A percentile compares a stretch with the other conserved stretches of the same genome.
These are phyloP conservation scores for Blastobotrys mokoenaii DNA, from an alignment of 805 yeast species.

Conservation along the genomic window DNA sequence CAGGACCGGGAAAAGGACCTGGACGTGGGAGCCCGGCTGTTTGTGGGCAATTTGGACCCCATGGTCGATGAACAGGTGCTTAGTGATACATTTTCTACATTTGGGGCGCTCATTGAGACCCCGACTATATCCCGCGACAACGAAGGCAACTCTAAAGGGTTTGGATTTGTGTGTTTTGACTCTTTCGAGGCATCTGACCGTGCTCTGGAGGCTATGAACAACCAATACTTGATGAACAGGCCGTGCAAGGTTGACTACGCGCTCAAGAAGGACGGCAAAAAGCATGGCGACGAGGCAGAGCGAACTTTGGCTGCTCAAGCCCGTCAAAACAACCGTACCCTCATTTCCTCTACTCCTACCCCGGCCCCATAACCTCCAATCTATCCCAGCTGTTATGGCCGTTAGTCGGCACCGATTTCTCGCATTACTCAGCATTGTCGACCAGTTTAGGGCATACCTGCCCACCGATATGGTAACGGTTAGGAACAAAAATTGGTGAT, in stretches of 20 bases:
- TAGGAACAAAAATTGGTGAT: too few species aligned
- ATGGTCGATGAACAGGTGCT: slow-evolving; percentile 55
- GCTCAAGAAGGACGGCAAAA: slow-evolving; percentile 49
- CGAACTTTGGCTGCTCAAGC: slow-evolving; percentile 63
- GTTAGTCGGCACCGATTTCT: too few species aligned
- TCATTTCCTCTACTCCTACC: too few species aligned
- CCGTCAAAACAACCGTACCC: too few species aligned
- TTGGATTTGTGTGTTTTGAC: slow-evolving; percentile 58
- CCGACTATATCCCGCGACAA: slow-evolving; percentile 47
- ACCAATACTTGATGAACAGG: slow-evolving; percentile 59
- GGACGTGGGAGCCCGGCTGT: slow-evolving; percentile 58
- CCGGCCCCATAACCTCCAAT: not conserved
- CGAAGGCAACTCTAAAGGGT: slow-evolving; percentile 46
- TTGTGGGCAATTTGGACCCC: slow-evolving; percentile 60
- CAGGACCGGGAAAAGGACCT: slow-evolving; percentile 20
- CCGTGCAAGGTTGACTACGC: slow-evolving; percentile 62
- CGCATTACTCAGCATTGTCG: too few species aligned
- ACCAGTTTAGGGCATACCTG: too few species aligned
- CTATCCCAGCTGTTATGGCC: not conserved
- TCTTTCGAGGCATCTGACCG: slow-evolving; percentile 60
- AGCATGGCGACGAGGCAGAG: slow-evolving; percentile 77
- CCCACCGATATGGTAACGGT: too few species aligned
- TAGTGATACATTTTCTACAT: slow-evolving; percentile 49
- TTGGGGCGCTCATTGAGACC: slow-evolving; percentile 51
- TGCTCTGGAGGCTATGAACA: slow-evolving; percentile 63